Evolutionary conservation across 164 flowering plant species (phyloP), one percentile per base, ranked within the genome.

Genomic region (Nymphaea thermarum): DNA sequence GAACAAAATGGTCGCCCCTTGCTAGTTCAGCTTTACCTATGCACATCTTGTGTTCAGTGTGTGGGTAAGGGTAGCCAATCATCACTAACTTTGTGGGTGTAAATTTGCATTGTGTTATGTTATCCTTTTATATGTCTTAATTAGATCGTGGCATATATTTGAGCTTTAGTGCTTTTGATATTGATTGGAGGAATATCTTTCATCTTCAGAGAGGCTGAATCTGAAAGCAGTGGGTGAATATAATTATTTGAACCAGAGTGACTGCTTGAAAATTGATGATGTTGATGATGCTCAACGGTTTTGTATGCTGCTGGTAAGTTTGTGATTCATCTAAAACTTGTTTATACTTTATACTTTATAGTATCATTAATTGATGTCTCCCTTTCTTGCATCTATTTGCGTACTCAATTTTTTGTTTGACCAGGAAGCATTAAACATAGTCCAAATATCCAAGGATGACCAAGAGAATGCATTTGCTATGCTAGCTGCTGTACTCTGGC

Each of bases 401-500:
- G 0, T 45, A 5, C 10, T 10, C 5, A 45, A 45, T 10, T 45
- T 2, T 66, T 62, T 63, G 62, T 55, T 16, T 72, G 66, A 44
- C 16, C 82, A 95, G 99, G 87, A 87, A 80, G 93, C 99, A 65
- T 70, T 95, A 51, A 82, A 88, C 59, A 70, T 69, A 67, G 74
- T 92, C 64, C 84, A 76, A 75, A 80, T 91, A 53, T 17, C 70
- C 73, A 82, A 82, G 78, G 90, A 87, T 67, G 87, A 88, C 74
- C 95, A 86, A 75, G 96, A 91, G 65, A 75, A 75, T 70, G 79
- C 67, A 67, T 91, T 90, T 81, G 71, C 82, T 66, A 78, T 92
- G 83, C 87, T 92, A 71, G 88, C 96, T 74, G 88, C 96, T 55
- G 81, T 95, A 4, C 75, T 95, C 65, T 95, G 99, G 99, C 78